Percentiles rank a stretch among this genome's conserved stretches.
These are phyloP conservation scores for Phoma sp. DNA, from an alignment of 2,329 filamentous ascomycete genomes.

Conservation along the genomic window DNA sequence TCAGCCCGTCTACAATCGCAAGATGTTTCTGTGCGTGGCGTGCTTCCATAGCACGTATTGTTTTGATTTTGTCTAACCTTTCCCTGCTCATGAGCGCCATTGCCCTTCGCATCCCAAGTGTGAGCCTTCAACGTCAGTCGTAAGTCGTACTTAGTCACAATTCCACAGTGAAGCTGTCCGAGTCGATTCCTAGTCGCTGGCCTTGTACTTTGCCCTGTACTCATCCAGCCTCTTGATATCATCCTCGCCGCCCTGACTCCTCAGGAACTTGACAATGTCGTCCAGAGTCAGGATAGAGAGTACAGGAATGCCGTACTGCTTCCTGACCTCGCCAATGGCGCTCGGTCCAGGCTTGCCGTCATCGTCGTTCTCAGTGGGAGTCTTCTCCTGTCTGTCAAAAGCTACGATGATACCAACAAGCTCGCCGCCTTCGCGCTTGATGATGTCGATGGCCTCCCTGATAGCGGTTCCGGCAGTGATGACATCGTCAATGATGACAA, in stretches of 20 bases:
- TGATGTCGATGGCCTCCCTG: constrained; percentile 89
- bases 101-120: neutral
- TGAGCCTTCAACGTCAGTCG: constrained; percentile 2
- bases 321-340: constrained; percentile 84
- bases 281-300: constrained; percentile 83
- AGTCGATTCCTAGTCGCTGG: constrained; percentile 40
- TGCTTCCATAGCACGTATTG: neutral
- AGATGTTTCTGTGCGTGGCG: neutral
- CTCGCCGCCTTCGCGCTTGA: constrained; percentile 81
- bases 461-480: constrained; percentile 96
- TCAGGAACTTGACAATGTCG: constrained; percentile 68
- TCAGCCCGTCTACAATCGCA: neutral
- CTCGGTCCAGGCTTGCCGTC: constrained; percentile 75
- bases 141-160: constrained; percentile 1
- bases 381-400: constrained; percentile 85
- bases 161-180: neutral
- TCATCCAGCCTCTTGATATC: constrained; percentile 54
- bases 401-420: constrained; percentile 89
- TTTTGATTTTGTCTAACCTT: neutral
- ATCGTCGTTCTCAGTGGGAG: constrained; percentile 66
- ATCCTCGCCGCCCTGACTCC: constrained; percentile 53
- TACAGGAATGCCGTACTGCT: constrained; percentile 84
- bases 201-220: constrained; percentile 51
- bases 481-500: constrained; percentile 95
- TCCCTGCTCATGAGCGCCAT: neutral